Evolutionary conservation across 2,329 filamentous ascomycete species (phyloP), one percentile per base, ranked within the genome.

Genomic region (Cladophialophora exuberans): DNA sequence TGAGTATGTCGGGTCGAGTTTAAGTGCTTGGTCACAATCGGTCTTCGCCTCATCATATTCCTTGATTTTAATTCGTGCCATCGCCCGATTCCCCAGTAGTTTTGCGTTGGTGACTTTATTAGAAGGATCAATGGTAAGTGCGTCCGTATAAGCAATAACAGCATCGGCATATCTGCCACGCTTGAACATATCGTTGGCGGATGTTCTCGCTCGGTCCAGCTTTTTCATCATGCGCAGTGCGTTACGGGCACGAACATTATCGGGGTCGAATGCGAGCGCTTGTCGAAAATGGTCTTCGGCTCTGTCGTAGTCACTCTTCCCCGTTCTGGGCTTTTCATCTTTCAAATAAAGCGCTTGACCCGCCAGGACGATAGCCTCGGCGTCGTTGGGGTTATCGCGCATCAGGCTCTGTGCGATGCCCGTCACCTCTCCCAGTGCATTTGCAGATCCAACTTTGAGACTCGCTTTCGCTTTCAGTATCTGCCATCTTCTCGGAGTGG

Each of bases 51-150:
- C 82, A 20, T 87, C 84, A 72, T 86, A 96, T 64, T 92, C 83
- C 80, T 94, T 96, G 49, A 96, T 80, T 78, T 81, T 73, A 49
- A 87, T 85, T 61, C 86, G 84, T 72, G 90, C 94, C 66, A 95
- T 81, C 1, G 94, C 94, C 59, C 94, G 83, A 78, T 99, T 99
- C 73, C 96, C 91, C 46, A 96, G 81, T 44, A 97, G 84, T 79
- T 97, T 97, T 17, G 93, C 88, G 73, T 97, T 97, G 65, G 89
- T 96, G 66, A 89, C 87, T 74, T 89, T 90, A 80, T 97, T 97
- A 51, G 80, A 71, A 0, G 92, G 88, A 71, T 99, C 94, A 43
- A 99, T 84, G 43, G 87, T 85, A 28, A 99, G 78, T 39, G 93
- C 93, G 59, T 87, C 78, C 2, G 85, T 85, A 74, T 97, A 99